phyloP scores from a whole-genome alignment of 116 monocot genomes.

The Zostera marina region DNA sequence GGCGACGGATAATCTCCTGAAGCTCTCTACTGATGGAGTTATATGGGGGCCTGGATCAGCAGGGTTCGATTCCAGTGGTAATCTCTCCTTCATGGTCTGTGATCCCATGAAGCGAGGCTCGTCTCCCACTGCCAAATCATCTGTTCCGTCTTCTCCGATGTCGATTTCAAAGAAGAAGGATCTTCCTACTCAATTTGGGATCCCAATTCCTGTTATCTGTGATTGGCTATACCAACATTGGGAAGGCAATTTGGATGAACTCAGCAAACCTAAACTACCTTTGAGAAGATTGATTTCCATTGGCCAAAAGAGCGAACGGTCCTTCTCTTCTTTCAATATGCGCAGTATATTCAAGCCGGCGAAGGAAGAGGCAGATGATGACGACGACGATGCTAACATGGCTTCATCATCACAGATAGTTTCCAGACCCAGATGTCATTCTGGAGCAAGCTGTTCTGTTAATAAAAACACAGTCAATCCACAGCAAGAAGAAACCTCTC shows the following conservation, averaged over 20 bases:
- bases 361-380: constrained; percentile 26
- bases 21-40: constrained; percentile 58
- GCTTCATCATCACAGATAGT: constrained; percentile 22
- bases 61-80: constrained; percentile 83
- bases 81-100: constrained; percentile 91
- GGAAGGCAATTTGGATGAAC: constrained; percentile 89
- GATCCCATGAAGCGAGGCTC: constrained; percentile 92
- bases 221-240: constrained; percentile 94
- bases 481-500: constrained; percentile 12
- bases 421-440: constrained; percentile 22
- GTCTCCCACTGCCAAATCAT: constrained; percentile 59
- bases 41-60: constrained; percentile 77
- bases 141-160: constrained; percentile 55
- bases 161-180: constrained; percentile 52
- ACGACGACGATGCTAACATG: constrained; percentile 1
- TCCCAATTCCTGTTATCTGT: constrained; percentile 69
- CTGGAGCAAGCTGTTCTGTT: constrained; percentile 19
- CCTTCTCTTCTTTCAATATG: constrained; percentile 46
- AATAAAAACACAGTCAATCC: constrained; percentile 9
- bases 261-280: constrained; percentile 68
- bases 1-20: constrained; percentile 90
- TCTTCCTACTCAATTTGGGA: constrained; percentile 58
- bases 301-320: constrained; percentile 52
- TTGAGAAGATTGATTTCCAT: constrained; percentile 52
- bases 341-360: constrained; percentile 48